Conservation (phyloP, 306 rosid species). For the Medicago arabica region DNA sequence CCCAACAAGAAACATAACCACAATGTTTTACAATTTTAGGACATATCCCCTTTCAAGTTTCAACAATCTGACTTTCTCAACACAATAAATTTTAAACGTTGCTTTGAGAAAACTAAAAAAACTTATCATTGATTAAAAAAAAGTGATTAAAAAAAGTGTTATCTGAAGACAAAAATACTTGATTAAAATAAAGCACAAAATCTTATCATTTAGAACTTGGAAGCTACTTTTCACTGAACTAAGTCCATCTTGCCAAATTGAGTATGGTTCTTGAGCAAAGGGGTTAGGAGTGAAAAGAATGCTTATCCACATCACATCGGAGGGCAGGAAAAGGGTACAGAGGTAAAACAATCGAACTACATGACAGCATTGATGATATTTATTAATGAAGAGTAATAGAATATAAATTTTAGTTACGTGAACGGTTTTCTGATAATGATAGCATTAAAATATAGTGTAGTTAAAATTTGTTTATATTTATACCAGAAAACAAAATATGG, state of each 20-base stretch:
- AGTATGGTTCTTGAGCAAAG: background rate
- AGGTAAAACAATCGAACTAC: too few relatives aligned
- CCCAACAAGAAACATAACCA: background rate
- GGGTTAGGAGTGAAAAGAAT: constrained; percentile 8
- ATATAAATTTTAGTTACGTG: background rate
- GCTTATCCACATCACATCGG: too few relatives aligned
- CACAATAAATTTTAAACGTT: constrained; percentile 16
- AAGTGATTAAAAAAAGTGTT: background rate
- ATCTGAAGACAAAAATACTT: background rate
- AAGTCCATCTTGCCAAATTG: background rate
- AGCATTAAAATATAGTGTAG: background rate
- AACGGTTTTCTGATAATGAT: background rate
- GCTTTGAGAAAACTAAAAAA: constrained; percentile 2
- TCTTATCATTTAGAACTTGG: constrained; percentile 5
- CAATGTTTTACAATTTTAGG: background rate
- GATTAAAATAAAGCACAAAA: constrained; percentile 2
- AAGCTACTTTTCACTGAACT: constrained; percentile 16
- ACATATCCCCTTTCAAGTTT: constrained; percentile 4
- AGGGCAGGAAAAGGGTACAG: too few relatives aligned
- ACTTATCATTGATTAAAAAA: too few relatives aligned
- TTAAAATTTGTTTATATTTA: background rate
- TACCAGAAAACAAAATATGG: too few relatives aligned
- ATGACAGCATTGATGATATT: background rate
- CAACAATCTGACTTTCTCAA: constrained; percentile 12
- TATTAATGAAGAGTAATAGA: background rate